Evolutionary conservation across 306 rosid genomes (phyloP).

Genomic region (Cyamopsis tetragonoloba): DNA sequence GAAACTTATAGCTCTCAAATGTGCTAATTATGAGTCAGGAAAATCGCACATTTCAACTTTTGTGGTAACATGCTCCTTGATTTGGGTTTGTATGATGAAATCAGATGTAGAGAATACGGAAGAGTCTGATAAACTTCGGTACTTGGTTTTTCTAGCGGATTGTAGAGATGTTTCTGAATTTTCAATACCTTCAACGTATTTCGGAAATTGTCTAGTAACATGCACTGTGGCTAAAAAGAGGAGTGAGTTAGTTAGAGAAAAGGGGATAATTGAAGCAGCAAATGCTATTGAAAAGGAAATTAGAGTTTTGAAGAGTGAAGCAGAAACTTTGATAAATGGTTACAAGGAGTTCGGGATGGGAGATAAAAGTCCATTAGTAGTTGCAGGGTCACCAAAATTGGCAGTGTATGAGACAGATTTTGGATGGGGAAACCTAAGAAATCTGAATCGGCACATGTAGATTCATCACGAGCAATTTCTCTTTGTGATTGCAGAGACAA

Average conservation of each 20-base stretch:
- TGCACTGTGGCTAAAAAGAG: too few species aligned
- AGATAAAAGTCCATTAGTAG: too few species aligned
- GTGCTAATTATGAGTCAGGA: not conserved
- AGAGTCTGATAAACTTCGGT: not conserved
- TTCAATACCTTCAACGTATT: too few species aligned
- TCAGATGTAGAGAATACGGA: not conserved
- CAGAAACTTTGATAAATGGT: too few species aligned
- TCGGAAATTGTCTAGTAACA: too few species aligned
- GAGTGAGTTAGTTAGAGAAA: too few species aligned
- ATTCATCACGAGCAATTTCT: conserved; percentile 6
- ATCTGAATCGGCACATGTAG: conserved; percentile 16
- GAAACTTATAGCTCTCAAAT: not conserved
- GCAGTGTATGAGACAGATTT: conserved; percentile 32
- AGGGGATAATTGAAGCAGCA: too few species aligned
- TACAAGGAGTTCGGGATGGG: too few species aligned
- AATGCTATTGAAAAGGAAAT: too few species aligned
- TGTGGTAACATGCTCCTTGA: not conserved
- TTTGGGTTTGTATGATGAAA: conserved; percentile 18
- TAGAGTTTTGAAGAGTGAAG: too few species aligned
- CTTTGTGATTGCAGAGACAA: conserved; percentile 12
- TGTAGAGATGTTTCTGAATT: conserved; percentile 21
- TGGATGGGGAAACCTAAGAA: conserved; percentile 40
- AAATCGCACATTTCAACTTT: too few species aligned
- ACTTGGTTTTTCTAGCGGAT: conserved; percentile 28
- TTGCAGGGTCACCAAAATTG: conserved; percentile 34